Evolutionary conservation across 768 basidiomycete genomes (phyloP).

Genomic region (Naganishia vishniacii): DNA sequence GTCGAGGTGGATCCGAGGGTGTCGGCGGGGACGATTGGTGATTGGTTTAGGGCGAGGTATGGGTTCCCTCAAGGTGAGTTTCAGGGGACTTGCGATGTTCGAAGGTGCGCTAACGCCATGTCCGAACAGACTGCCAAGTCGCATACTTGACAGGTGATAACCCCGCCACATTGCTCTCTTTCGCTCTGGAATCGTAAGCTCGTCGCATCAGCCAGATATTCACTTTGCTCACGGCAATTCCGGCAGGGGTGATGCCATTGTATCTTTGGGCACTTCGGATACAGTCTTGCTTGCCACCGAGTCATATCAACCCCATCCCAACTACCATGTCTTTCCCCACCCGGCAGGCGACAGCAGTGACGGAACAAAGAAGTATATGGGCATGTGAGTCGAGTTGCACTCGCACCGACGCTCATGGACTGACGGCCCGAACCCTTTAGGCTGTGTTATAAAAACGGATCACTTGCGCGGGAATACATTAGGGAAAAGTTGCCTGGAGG

Average conservation of each 20-base stretch:
- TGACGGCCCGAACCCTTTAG: not conserved
- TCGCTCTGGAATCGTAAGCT: slow-evolving; percentile 40
- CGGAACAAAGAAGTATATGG: slow-evolving; percentile 56
- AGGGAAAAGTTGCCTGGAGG: slow-evolving; percentile 57
- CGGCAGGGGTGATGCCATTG: slow-evolving; percentile 59
- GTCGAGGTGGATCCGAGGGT: slow-evolving; percentile 65
- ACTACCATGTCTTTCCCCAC: slow-evolving; percentile 49
- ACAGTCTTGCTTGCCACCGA: slow-evolving; percentile 68
- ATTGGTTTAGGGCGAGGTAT: slow-evolving; percentile 71
- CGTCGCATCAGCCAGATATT: too few species aligned
- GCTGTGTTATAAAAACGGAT: slow-evolving; percentile 51
- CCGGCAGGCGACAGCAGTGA: slow-evolving; percentile 52
- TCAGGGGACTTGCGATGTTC: too few species aligned
- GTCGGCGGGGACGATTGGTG: slow-evolving; percentile 56
- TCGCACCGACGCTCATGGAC: not conserved
- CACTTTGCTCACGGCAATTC: not conserved
- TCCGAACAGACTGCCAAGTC: slow-evolving; percentile 61
- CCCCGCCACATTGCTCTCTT: slow-evolving; percentile 67
- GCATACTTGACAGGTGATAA: slow-evolving; percentile 88
- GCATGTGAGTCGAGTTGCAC: slow-evolving; percentile 53
- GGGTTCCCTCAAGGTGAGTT: slow-evolving; percentile 63
- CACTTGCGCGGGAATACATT: slow-evolving; percentile 71
- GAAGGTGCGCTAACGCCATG: too few species aligned
- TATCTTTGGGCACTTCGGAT: slow-evolving; percentile 83
- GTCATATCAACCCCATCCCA: slow-evolving; percentile 50